phyloP scores from a whole-genome alignment of 306 rosid genomes.

The Fragaria iinumae region DNA sequence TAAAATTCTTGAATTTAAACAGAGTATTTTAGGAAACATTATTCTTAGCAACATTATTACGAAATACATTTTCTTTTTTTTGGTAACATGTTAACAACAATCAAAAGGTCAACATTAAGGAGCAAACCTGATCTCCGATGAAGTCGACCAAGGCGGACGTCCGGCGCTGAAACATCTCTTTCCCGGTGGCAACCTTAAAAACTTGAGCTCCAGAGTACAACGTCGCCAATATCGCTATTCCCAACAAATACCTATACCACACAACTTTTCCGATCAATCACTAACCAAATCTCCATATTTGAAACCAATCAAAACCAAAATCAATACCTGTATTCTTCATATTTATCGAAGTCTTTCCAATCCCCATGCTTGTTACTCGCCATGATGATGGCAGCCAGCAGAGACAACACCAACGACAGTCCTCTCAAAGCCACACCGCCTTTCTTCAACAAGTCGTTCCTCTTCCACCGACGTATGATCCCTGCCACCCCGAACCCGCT shows the following conservation, averaged over 20 bases:
- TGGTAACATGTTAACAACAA: not conserved
- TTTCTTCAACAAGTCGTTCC: slow-evolving; percentile 57
- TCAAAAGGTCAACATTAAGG: not conserved
- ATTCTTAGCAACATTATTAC: not conserved
- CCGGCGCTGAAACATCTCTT: slow-evolving; percentile 24
- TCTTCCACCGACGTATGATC: slow-evolving; percentile 59
- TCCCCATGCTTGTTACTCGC: slow-evolving; percentile 67
- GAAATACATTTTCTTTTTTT: not conserved
- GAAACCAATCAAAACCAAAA: not conserved
- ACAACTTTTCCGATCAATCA: not conserved
- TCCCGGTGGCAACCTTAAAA: slow-evolving; percentile 38
- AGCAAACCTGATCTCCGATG: slow-evolving; percentile 67
- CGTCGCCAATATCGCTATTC: slow-evolving; percentile 45
- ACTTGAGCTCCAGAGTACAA: slow-evolving; percentile 53
- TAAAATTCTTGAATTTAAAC: not conserved
- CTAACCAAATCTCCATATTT: not conserved
- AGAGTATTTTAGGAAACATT: not conserved
- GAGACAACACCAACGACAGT: slow-evolving; percentile 51
- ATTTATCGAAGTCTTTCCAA: slow-evolving; percentile 51
- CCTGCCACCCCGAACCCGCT: slow-evolving; percentile 24
- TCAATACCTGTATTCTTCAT: slow-evolving; percentile 58
- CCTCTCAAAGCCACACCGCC: slow-evolving; percentile 56
- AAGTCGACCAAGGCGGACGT: slow-evolving; percentile 48
- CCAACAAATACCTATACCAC: slow-evolving; percentile 56
- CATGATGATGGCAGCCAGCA: slow-evolving; percentile 54